These are phyloP conservation scores for Mangifera indica DNA, from an alignment of 345 rosid species.

Conservation along the genomic window DNA sequence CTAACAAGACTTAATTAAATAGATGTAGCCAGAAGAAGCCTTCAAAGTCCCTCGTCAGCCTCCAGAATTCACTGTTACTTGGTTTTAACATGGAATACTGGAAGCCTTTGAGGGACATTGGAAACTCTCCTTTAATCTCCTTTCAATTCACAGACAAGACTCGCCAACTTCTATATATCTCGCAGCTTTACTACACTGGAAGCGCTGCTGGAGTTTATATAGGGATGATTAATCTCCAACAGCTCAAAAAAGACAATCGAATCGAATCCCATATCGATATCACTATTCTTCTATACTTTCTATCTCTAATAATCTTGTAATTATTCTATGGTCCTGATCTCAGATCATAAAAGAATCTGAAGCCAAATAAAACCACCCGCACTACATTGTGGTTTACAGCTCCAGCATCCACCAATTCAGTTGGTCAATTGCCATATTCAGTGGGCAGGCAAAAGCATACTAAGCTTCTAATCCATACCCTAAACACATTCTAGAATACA, in stretches of 20 bases:
- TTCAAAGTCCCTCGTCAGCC: not conserved
- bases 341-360: not conserved
- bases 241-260: not conserved
- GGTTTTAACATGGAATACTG: not conserved
- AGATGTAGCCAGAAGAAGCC: not conserved
- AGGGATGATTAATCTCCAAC: not conserved
- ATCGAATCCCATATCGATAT: not conserved
- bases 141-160: not conserved
- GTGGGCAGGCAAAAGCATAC: not conserved
- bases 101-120: not conserved
- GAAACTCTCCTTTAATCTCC: not conserved
- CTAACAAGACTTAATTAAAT: not conserved
- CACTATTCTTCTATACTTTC: not conserved
- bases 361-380: not conserved
- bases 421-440: not conserved
- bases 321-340: not conserved
- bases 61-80: not conserved
- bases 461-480: not conserved
- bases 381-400: not conserved
- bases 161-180: not conserved
- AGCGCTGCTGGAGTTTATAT: slow-evolving; percentile 2
- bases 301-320: not conserved
- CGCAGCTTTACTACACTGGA: not conserved
- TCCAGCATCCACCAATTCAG: not conserved
- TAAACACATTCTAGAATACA: not conserved